A percentile compares a stretch with the other conserved stretches of the same genome.
phyloP scores from a whole-genome alignment of 495 filamentous ascomycete species.

The Trichodelitschia bisporula region DNA sequence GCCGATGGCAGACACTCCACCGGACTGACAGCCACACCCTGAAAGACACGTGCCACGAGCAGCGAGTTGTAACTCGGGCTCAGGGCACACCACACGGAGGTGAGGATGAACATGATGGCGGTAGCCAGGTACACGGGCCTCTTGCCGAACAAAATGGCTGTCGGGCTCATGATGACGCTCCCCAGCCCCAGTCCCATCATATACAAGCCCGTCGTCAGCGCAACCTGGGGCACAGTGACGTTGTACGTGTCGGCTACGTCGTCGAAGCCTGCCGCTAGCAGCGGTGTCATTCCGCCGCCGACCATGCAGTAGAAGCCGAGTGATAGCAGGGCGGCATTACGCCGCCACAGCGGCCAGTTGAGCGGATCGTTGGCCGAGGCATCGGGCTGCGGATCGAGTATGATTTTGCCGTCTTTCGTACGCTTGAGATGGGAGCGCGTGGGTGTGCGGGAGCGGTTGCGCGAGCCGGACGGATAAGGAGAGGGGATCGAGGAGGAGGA shows the following conservation, averaged over 20 bases:
- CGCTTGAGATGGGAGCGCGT: slow-evolving; percentile 32
- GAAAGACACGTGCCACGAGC: slow-evolving; percentile 60
- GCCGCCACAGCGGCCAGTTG: slow-evolving; percentile 71
- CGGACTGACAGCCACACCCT: slow-evolving; percentile 68
- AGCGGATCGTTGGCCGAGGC: slow-evolving; percentile 77
- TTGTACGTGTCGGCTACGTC: slow-evolving; percentile 48
- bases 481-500: slow-evolving; percentile 52
- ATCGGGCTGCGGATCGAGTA: slow-evolving; percentile 81
- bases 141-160: slow-evolving; percentile 78
- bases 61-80: slow-evolving; percentile 63
- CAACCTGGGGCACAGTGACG: slow-evolving; percentile 48
- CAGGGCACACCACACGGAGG: slow-evolving; percentile 66
- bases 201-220: slow-evolving; percentile 78
- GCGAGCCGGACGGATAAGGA: slow-evolving; percentile 22
- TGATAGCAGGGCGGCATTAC: slow-evolving; percentile 60
- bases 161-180: slow-evolving; percentile 62
- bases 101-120: slow-evolving; percentile 46
- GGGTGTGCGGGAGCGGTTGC: slow-evolving; percentile 9
- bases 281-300: slow-evolving; percentile 78
- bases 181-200: slow-evolving; percentile 89
- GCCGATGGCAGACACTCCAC: slow-evolving; percentile 91
- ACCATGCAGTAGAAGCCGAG: slow-evolving; percentile 82
- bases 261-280: slow-evolving; percentile 76
- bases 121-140: slow-evolving; percentile 74
- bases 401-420: slow-evolving; percentile 61